These are phyloP conservation scores for Pseudogymnoascus sp. DNA, from an alignment of 2,329 filamentous ascomycete genomes.

Conservation along the genomic window DNA sequence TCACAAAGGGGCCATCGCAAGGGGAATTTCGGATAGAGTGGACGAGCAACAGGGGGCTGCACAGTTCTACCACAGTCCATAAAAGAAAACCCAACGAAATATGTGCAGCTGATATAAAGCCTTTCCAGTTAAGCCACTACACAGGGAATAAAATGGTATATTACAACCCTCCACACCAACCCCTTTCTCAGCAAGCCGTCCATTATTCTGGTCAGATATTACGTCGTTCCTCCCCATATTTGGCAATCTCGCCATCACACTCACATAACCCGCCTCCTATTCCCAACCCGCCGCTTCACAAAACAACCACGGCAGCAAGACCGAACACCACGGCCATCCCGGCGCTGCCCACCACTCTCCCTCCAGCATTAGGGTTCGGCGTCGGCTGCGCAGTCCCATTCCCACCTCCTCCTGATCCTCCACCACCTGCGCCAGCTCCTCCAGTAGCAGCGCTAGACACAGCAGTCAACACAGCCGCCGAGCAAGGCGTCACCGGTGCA, in stretches of 20 bases:
- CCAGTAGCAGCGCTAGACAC: not conserved
- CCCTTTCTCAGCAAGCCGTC: not conserved
- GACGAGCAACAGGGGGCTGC: not conserved
- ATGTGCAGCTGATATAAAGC: not conserved
- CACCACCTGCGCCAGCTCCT: not conserved
- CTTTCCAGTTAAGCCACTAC: not conserved
- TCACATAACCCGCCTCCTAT: not conserved
- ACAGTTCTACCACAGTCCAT: not conserved
- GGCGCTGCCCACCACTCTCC: not conserved
- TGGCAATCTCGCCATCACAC: not conserved
- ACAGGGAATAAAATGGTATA: not conserved
- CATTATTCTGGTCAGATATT: not conserved
- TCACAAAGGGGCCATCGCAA: not conserved
- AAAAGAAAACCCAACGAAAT: not conserved
- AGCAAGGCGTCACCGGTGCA: not conserved
- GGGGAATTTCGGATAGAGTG: not conserved
- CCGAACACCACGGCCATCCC: not conserved
- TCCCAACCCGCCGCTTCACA: not conserved
- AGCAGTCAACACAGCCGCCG: not conserved
- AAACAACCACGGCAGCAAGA: not conserved
- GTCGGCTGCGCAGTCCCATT: not conserved
- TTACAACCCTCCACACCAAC: not conserved
- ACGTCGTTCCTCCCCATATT: not conserved
- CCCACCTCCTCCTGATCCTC: not conserved
- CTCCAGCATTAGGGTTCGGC: not conserved